Conservation (phyloP, 2,329 filamentous ascomycete species). For the Epicoccum nigrum region DNA sequence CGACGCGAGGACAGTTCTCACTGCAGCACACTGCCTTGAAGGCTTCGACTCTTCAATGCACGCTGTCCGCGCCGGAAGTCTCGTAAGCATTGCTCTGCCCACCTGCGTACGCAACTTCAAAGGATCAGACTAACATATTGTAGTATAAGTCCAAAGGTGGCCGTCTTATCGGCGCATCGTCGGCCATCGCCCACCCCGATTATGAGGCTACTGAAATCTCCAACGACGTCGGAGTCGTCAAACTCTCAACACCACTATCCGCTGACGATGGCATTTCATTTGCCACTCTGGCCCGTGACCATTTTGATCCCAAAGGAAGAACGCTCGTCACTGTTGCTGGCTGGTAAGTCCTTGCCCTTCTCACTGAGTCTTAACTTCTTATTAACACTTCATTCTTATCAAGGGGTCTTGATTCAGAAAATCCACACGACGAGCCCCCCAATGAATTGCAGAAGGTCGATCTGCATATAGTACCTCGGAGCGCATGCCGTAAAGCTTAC, state of each 20-base stretch:
- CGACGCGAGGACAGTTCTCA: conserved; percentile 34
- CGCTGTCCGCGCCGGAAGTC: conserved; percentile 26
- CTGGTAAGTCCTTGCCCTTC: conserved; percentile 21
- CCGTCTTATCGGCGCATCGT: conserved; percentile 18
- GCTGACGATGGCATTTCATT: conserved; percentile 29
- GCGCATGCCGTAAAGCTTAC: not conserved
- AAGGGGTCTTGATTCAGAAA: too few species aligned
- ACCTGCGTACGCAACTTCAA: too few species aligned
- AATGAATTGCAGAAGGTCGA: not conserved
- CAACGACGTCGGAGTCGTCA: conserved; percentile 32
- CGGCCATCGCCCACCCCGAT: conserved; percentile 22
- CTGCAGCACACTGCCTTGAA: conserved; percentile 32
- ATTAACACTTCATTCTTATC: too few species aligned
- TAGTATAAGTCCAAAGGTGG: conserved; percentile 21
- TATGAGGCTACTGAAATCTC: conserved; percentile 16
- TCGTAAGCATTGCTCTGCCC: conserved; percentile 17
- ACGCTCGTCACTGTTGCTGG: conserved; percentile 28
- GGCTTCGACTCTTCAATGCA: conserved; percentile 6
- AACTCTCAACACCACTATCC: conserved; percentile 27
- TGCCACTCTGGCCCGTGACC: conserved; percentile 24
- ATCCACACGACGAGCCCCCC: too few species aligned
- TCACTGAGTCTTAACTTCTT: too few species aligned
- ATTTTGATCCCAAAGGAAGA: conserved; percentile 28
- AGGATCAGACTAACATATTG: not conserved
- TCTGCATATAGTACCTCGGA: not conserved